Evolutionary conservation across 495 filamentous ascomycete species (phyloP), one percentile per base, ranked within the genome.

Genomic region (Podospora comata): DNA sequence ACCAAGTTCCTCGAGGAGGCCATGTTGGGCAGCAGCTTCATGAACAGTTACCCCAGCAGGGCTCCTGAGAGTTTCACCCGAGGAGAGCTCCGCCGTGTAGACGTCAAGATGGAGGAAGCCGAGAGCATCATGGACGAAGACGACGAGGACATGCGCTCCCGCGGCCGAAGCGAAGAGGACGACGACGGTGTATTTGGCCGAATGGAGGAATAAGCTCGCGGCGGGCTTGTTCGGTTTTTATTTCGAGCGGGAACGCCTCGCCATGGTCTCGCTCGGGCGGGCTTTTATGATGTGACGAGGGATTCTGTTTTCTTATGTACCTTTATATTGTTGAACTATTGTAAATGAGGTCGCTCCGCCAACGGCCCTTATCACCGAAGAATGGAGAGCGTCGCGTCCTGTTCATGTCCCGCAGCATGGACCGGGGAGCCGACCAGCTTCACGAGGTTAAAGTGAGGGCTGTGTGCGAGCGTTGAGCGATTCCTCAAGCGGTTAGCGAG

Each of bases 151-250:
- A 84, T 83, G 71, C 85, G 82, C 48, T 84, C 81, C 56, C 82
- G 86, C 19, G 85, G 84, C 9, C 86, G 88, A 30, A 88, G 86
- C 70, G 92, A 96, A 74, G 94, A 98, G 71, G 94, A 97, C 61
- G 94, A 97, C 64, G 95, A 97, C 68, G 94, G 92, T 67, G 81
- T 99, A 62, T 99, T 99, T 83, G 95, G 95, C 26, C 87, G 86
- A 67, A 97, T 97, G 94, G 95, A 99, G 76, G 93, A 95, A 79
- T 97, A 62, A 75, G 39, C 85, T 62, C 66, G 9, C 57, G 30
- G 16, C 2, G 39, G 39, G 39, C 39, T 48, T 55, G 60, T 27
- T 60, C 13, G 34, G 44, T 27, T 56, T 64, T 63, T 48, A 3
- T 48, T 48, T 16, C 39, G 39, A 16, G 39, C 39, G 39, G 39